Conservation (phyloP, 176 grass and related monocot genomes). For the Secale cereale region DNA sequence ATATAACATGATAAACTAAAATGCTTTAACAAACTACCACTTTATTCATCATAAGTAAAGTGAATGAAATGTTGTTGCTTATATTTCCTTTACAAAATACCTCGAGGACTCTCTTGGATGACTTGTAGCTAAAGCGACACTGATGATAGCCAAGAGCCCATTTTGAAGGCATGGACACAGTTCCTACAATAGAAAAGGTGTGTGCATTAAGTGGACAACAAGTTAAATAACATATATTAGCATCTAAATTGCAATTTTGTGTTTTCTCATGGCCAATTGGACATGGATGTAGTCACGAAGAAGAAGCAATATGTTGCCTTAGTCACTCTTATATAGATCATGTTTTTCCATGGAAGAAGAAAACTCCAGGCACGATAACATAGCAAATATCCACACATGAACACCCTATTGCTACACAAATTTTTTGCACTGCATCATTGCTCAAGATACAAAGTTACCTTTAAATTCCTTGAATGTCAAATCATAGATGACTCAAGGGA, state of each 20-base stretch:
- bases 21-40: neutral
- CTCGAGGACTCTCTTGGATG: constrained; percentile 78
- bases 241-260: neutral
- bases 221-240: constrained; percentile 2
- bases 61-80: neutral
- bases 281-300: neutral
- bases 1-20: neutral
- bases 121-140: constrained; percentile 89
- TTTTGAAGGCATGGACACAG: constrained; percentile 86
- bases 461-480: neutral
- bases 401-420: neutral
- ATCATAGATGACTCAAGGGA: neutral
- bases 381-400: neutral
- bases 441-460: neutral
- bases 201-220: neutral
- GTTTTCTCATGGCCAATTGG: neutral
- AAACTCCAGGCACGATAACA: neutral
- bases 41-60: neutral
- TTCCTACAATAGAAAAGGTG: constrained; percentile 46
- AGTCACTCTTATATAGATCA: no score
- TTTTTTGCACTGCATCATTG: neutral
- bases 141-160: constrained; percentile 97
- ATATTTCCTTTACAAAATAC: constrained; percentile 31
- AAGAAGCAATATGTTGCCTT: neutral
- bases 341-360: neutral